Base-by-base conservation (phyloP, 2,329 filamentous ascomycete genomes). In the Aspergillus ochraceoroseus region DNA sequence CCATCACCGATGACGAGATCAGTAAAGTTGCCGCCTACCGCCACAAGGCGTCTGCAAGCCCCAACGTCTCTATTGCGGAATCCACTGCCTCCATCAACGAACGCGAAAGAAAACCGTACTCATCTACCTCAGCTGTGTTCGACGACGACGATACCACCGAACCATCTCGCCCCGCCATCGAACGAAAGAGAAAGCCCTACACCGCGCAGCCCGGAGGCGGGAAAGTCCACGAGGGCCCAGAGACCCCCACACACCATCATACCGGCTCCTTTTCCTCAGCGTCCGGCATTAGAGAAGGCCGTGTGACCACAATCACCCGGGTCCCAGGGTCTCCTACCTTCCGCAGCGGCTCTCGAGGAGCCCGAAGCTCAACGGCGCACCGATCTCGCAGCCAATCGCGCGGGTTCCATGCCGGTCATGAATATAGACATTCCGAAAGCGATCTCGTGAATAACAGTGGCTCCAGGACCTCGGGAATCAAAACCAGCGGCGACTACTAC, bases 161-260 rank as follows among this genome's bases (percentile, higher is more conserved):
- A 18, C 60, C 70, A 0, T 56, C 68, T 0, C 66, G 72, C 1
- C 76, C 76, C n/a, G 26, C 38, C 1, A 75, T 83, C 32, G 81
- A 85, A 54, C 75, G 81, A 4, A 76, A 83, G 52, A 69, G 81
- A 25, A 77, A 83, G 45, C 81, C 81, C 0, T 85, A 84, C 53
- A 67, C 64, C 17, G 75, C 74, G 1, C 73, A 75, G 15, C 77
- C 78, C 11, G 79, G 79, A 7, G 68, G 64, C 17, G 80, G 79
- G 5, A 83, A 80, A 56, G 58, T 68, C 2, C 75, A 80, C 44
- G 68, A 72, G 11, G 70, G 70, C n/a, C 8, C 49, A 2, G 39
- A 31, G 5, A 33, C 41, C 9, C 19, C 43, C 7, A 33, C 38
- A 6, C 55, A 46, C 33, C 55, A 48, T 11, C 53, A 53, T 23